phyloP scores from a whole-genome alignment of 2,329 filamentous ascomycete species.

The Hymenotorrendiella dingleyae region DNA sequence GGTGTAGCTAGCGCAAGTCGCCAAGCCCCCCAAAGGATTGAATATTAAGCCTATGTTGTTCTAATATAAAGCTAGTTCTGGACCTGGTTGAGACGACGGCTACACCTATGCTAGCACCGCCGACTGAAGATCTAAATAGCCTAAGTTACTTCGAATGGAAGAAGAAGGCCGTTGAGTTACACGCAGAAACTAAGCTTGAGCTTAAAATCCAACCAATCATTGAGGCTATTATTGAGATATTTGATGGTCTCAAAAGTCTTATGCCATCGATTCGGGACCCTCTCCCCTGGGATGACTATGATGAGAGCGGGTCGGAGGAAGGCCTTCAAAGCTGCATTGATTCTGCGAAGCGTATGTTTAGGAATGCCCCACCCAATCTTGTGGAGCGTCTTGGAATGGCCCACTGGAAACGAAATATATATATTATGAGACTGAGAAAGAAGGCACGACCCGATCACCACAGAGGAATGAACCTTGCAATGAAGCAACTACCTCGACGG shows the following conservation, averaged over 20 bases:
- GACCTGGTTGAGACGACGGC: not conserved
- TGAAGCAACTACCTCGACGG: not conserved
- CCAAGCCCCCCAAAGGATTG: no score
- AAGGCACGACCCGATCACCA: not conserved
- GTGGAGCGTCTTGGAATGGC: not conserved
- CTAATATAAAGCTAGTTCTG: no score
- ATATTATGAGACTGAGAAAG: not conserved
- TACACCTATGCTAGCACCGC: not conserved
- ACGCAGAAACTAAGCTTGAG: not conserved
- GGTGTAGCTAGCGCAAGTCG: no score
- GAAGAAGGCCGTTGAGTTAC: not conserved
- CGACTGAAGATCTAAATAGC: not conserved
- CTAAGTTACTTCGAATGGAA: not conserved
- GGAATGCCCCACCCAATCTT: not conserved
- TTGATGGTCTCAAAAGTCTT: not conserved
- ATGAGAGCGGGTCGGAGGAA: not conserved
- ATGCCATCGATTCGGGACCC: not conserved
- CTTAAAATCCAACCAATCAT: not conserved
- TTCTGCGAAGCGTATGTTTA: not conserved
- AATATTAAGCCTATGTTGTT: no score
- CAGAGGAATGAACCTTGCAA: not conserved
- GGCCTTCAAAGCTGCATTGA: not conserved
- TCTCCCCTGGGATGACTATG: not conserved
- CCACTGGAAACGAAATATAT: not conserved
- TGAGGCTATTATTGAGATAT: not conserved